A percentile compares a stretch with the other conserved stretches of the same genome.
phyloP scores from a whole-genome alignment of 805 yeast species.

The Schwanniomyces pseudopolymorphus region DNA sequence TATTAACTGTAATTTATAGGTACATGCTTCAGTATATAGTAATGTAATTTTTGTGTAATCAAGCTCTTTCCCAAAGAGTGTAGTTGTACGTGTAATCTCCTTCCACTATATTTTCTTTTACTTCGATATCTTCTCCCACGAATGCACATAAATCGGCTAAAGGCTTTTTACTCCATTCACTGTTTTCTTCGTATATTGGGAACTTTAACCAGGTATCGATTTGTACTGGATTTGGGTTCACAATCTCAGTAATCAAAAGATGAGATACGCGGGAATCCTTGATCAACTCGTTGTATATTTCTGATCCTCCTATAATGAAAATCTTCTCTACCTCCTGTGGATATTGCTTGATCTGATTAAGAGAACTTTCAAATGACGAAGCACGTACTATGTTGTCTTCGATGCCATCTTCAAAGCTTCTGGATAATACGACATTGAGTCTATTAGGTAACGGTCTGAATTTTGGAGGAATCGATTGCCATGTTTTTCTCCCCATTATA shows the following conservation, averaged over 20 bases:
- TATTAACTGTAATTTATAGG: constrained; percentile 2
- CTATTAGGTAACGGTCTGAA: constrained; percentile 83
- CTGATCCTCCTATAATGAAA: constrained; percentile 91
- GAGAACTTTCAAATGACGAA: constrained; percentile 26
- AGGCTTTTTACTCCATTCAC: constrained; percentile 37
- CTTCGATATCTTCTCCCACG: constrained; percentile 28
- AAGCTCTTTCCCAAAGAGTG: constrained; percentile 52
- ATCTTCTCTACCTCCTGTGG: constrained; percentile 49
- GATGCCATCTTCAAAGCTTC: constrained; percentile 29
- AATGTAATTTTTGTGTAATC: neutral
- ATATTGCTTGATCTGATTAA: constrained; percentile 12
- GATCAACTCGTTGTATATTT: constrained; percentile 65
- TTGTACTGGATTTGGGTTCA: constrained; percentile 35
- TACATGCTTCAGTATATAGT: neutral
- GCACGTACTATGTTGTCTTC: constrained; percentile 25
- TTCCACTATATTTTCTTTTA: constrained; percentile 36
- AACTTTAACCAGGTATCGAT: constrained; percentile 73
- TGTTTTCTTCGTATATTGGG: constrained; percentile 13
- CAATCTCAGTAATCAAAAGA: constrained; percentile 70
- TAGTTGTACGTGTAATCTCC: constrained; percentile 52
- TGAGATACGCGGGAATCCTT: constrained; percentile 46
- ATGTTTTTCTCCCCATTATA: constrained; percentile 93
- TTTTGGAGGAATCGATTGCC: constrained; percentile 86
- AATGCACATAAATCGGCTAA: constrained; percentile 35
- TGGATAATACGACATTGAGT: constrained; percentile 71